These are phyloP conservation scores for Colletotrichum caudatum DNA, from an alignment of 2,329 filamentous ascomycete species.

Conservation along the genomic window DNA sequence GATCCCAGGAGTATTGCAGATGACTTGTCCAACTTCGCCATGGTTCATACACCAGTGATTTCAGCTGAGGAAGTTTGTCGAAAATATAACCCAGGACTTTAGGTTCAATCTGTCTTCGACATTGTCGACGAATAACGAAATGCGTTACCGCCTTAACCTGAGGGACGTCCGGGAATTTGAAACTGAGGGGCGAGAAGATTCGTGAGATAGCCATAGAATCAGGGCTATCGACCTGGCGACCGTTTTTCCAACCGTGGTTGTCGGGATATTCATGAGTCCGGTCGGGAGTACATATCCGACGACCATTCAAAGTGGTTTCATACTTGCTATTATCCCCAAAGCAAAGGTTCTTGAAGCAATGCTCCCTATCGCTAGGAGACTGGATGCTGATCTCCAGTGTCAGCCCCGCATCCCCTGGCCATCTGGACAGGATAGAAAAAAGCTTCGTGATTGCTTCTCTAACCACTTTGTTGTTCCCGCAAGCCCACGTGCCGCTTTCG, in stretches of 20 bases:
- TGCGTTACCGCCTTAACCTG: slow-evolving; percentile 48
- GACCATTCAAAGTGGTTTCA: slow-evolving; percentile 16
- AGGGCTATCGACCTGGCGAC: slow-evolving; percentile 45
- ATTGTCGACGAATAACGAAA: slow-evolving; percentile 51
- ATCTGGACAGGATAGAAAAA: slow-evolving; percentile 48
- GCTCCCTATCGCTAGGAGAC: slow-evolving; percentile 51
- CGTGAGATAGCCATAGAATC: slow-evolving; percentile 43
- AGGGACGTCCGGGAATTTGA: slow-evolving; percentile 41
- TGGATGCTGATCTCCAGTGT: slow-evolving; percentile 51
- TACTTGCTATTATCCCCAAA: slow-evolving; percentile 43
- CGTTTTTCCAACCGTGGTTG: slow-evolving; percentile 49
- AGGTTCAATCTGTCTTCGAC: slow-evolving; percentile 47
- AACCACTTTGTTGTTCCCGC: slow-evolving; percentile 39
- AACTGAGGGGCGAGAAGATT: slow-evolving; percentile 45
- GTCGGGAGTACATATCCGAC: too few species aligned
- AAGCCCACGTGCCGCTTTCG: too few species aligned
- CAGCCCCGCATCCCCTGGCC: slow-evolving; percentile 45
- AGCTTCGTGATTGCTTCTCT: slow-evolving; percentile 46
- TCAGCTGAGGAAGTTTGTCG: slow-evolving; percentile 45
- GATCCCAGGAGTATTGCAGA: too few species aligned
- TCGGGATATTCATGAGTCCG: slow-evolving; percentile 43
- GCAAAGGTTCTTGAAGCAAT: slow-evolving; percentile 50
- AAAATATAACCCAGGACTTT: slow-evolving; percentile 43
- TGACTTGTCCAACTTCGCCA: slow-evolving; percentile 45
- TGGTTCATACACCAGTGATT: slow-evolving; percentile 50